Evolutionary conservation across 306 rosid species (phyloP).

Genomic region (Abrus pulchellus): DNA sequence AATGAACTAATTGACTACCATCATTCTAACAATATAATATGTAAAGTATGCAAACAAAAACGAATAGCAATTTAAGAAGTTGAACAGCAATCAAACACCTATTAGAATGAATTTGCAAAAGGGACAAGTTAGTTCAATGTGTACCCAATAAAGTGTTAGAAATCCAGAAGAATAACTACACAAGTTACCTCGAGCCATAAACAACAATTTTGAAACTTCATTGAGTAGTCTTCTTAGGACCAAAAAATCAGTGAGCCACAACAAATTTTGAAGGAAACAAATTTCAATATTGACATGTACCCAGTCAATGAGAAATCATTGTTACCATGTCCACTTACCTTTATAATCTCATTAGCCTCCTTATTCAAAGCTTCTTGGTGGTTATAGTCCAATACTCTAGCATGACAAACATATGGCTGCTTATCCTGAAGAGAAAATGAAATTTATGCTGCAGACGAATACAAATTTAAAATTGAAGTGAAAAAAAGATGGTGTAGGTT

Average conservation of each 20-base stretch:
- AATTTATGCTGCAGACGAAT: background rate
- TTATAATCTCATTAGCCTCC: slow-evolving; percentile 48
- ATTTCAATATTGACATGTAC: background rate
- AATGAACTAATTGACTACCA: background rate
- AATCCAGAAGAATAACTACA: background rate
- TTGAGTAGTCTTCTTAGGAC: background rate
- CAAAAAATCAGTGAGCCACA: background rate
- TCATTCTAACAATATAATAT: slow-evolving; percentile 3
- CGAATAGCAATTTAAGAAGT: background rate
- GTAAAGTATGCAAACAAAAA: slow-evolving; percentile 2
- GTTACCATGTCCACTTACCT: slow-evolving; percentile 52
- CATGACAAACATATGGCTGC: slow-evolving; percentile 53
- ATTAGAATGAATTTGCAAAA: background rate
- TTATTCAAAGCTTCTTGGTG: slow-evolving; percentile 48
- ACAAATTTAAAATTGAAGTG: background rate
- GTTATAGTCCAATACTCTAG: slow-evolving; percentile 50
- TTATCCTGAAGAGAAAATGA: slow-evolving; percentile 59
- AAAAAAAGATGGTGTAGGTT: background rate
- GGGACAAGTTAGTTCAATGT: background rate
- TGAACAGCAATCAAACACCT: background rate
- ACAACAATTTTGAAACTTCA: background rate
- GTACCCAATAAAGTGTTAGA: background rate
- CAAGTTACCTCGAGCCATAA: background rate
- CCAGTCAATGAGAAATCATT: background rate
- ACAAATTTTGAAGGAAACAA: background rate